phyloP scores from a whole-genome alignment of 2,329 filamentous ascomycete genomes.

The Chalaropsis thielavioides region DNA sequence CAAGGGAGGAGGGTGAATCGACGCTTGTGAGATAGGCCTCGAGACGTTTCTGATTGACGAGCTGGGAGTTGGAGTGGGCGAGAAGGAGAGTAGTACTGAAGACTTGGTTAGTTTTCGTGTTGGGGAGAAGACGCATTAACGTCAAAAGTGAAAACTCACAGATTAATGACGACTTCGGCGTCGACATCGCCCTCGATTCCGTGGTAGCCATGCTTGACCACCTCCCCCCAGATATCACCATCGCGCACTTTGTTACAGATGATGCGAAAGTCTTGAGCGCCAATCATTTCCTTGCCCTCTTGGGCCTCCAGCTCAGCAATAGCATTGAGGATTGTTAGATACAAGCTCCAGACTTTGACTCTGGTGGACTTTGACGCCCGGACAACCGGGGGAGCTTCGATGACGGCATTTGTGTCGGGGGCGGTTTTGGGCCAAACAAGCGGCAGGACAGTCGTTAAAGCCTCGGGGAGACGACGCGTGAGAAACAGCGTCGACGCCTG shows the following conservation, averaged over 20 bases:
- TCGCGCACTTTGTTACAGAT: slow-evolving; percentile 75
- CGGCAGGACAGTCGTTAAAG: slow-evolving; percentile 69
- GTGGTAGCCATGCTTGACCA: slow-evolving; percentile 74
- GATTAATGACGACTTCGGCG: slow-evolving; percentile 79
- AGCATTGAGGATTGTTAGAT: slow-evolving; percentile 82
- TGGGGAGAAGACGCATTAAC: not conserved
- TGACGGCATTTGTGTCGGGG: slow-evolving; percentile 32
- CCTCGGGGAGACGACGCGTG: slow-evolving; percentile 82
- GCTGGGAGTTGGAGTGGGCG: slow-evolving; percentile 75
- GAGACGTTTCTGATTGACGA: slow-evolving; percentile 69
- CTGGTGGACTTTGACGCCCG: slow-evolving; percentile 66
- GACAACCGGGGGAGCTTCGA: slow-evolving; percentile 57
- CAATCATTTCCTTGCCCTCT: slow-evolving; percentile 80
- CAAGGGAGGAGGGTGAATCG: slow-evolving; percentile 56
- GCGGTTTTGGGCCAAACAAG: slow-evolving; percentile 51
- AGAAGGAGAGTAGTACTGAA: slow-evolving; percentile 72
- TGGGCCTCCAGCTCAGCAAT: slow-evolving; percentile 78
- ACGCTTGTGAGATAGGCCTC: slow-evolving; percentile 62
- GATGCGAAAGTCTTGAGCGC: slow-evolving; percentile 67
- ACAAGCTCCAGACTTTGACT: slow-evolving; percentile 95
- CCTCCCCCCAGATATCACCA: slow-evolving; percentile 87
- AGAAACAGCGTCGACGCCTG: slow-evolving; percentile 89
- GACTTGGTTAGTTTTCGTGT: not conserved
- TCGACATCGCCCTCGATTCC: slow-evolving; percentile 84
- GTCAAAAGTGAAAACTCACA: slow-evolving; percentile 39